Evolutionary conservation across 1,284 basidiomycete species (phyloP), one percentile per base, ranked within the genome.

Genomic region (Naganishia sp.): DNA sequence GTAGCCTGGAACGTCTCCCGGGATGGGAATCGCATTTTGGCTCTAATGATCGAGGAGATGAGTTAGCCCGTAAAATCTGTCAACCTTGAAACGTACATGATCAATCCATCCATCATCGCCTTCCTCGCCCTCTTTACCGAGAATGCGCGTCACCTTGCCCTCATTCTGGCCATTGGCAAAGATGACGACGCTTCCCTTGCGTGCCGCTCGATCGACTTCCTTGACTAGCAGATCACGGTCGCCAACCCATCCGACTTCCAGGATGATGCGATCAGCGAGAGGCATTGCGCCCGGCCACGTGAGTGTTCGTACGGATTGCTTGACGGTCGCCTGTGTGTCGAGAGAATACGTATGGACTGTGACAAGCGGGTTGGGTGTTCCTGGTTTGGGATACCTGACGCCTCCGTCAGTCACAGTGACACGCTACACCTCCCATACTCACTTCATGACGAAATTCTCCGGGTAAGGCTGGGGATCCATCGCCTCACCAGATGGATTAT

Each of bases 31-130:
- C 70, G 70, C 74, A 71, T 68, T 74, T 68, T 78, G 78, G 9
- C 74, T 75, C 75, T 78, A 56, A 33, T 18, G 25, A 21, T 23
- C 11, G 9, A n/a, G 16, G 18, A 5, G 9, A 21, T 28, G 39
- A 59, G 65, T 49, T 46, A 21, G 9, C 31, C 25, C 11, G 6
- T 49, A 39, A 39, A 39, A 3, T 13, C 13, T 39, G 0, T 39
- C 36, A 9, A 9, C 36, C 13, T 23, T 18, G 48, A 4, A 13
- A 72, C 78, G 64, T 25, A 80, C 81, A 68, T 81, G 77, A 59
- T 96, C 90, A 71, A 97, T 92, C 94, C 95, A 98, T 0, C 95
- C 95, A 49, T 87, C 86, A 74, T 95, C 94, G 0, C 87, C 88
- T 74, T 94, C 84, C 74, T 94, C 92, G 5, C 91, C 91, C 18